These are phyloP conservation scores for Diplotaxis tenuifolia DNA, from an alignment of 345 rosid species.

Conservation along the genomic window DNA sequence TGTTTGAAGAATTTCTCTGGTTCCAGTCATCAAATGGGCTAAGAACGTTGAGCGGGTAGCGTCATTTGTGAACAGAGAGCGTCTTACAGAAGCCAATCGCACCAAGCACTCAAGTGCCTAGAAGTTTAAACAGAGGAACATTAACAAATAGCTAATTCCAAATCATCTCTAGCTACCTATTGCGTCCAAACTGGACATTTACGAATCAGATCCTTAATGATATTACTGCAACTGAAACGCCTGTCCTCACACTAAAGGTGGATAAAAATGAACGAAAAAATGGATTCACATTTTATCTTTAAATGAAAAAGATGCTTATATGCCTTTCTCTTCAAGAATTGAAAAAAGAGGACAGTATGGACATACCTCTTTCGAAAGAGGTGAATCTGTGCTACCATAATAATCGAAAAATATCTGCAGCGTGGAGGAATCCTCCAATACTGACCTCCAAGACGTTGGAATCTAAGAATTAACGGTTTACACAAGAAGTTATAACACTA, in stretches of 20 bases:
- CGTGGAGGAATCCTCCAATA: constrained; percentile 89
- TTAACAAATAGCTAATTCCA: background rate
- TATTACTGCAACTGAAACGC: constrained; percentile 11
- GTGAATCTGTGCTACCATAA: constrained; percentile 67
- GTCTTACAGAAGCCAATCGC: constrained; percentile 90
- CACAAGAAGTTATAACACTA: constrained; percentile 2
- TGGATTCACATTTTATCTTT: background rate
- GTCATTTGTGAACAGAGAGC: constrained; percentile 87
- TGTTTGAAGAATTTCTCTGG: constrained; percentile 89
- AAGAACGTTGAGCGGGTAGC: constrained; percentile 80
- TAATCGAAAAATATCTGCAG: constrained; percentile 95
- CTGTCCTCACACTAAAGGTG: background rate
- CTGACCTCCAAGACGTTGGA: constrained; percentile 84
- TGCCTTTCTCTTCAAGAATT: constrained; percentile 12
- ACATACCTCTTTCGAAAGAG: constrained; percentile 95
- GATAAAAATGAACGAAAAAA: background rate
- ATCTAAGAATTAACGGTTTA: constrained; percentile 50
- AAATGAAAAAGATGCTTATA: constrained; percentile 10
- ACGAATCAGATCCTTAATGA: constrained; percentile 12
- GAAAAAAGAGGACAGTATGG: background rate
- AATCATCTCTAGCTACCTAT: constrained; percentile 15
- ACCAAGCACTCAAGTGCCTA: constrained; percentile 99
- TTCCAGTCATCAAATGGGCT: constrained; percentile 96
- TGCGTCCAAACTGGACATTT: constrained; percentile 7
- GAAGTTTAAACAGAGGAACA: constrained; percentile 27